These are phyloP conservation scores for Leishmania major DNA, from an alignment of 208 protist genomes.

Conservation along the genomic window DNA sequence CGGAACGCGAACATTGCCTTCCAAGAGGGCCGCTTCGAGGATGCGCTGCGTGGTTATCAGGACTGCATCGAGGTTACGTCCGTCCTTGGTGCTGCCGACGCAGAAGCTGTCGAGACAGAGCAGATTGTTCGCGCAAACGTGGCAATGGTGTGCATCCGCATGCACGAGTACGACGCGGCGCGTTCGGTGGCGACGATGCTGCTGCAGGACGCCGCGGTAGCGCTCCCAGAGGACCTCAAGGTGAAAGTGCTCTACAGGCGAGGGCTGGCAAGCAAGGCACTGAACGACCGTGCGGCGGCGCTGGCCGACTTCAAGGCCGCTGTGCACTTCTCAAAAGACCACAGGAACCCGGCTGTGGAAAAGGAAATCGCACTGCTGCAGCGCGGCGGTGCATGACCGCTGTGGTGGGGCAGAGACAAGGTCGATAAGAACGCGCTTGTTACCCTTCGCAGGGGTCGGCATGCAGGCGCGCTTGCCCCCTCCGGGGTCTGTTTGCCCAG, in stretches of 20 bases:
- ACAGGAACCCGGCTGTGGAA: slow-evolving; percentile 47
- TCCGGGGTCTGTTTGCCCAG: not conserved
- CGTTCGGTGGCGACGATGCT: slow-evolving; percentile 74
- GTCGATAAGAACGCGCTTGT: not conserved
- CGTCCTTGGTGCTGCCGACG: slow-evolving; percentile 48
- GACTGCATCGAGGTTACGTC: slow-evolving; percentile 68
- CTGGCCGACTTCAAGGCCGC: slow-evolving; percentile 75
- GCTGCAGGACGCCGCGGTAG: slow-evolving; percentile 55
- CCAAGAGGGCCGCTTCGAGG: slow-evolving; percentile 62
- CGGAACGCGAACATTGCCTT: slow-evolving; percentile 65
- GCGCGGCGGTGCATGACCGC: not conserved
- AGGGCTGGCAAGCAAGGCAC: slow-evolving; percentile 64
- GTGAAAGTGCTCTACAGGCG: slow-evolving; percentile 85
- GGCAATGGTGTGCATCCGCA: slow-evolving; percentile 64
- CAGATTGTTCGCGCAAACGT: slow-evolving; percentile 78
- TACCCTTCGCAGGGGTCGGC: not conserved
- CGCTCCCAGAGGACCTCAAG: slow-evolving; percentile 45
- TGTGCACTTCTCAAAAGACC: slow-evolving; percentile 56
- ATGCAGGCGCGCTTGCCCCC: not conserved
- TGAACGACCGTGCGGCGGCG: slow-evolving; percentile 59
- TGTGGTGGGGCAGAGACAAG: not conserved
- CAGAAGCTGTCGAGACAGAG: slow-evolving; percentile 48
- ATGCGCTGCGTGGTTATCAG: slow-evolving; percentile 70
- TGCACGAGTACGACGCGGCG: slow-evolving; percentile 73
- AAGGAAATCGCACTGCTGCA: slow-evolving; percentile 53